A percentile compares a stretch with the other conserved stretches of the same genome.
Conservation (phyloP, 345 rosid genomes). For the Aegle marmelos region DNA sequence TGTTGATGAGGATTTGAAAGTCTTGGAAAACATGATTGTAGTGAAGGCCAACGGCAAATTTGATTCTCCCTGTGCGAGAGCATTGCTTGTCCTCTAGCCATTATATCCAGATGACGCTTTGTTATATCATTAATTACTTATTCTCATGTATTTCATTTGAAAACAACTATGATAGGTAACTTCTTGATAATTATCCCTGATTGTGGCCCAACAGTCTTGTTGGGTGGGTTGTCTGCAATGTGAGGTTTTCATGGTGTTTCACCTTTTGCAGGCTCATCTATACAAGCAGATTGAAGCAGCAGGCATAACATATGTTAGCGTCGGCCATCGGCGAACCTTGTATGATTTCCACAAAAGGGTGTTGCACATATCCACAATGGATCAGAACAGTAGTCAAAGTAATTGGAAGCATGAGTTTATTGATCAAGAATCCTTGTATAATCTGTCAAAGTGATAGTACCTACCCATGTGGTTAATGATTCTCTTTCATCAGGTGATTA, state of each 20-base stretch:
- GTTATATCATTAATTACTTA: background rate
- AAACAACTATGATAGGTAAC: background rate
- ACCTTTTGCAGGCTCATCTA: conserved; percentile 51
- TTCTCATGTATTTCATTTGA: background rate
- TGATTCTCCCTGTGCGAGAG: background rate
- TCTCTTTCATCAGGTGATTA: background rate
- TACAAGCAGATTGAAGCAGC: conserved; percentile 69
- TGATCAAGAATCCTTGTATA: conserved; percentile 22
- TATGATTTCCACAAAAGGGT: conserved; percentile 50
- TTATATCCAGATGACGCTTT: background rate
- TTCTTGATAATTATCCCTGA: background rate
- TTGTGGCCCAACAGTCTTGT: background rate
- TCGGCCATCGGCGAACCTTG: conserved; percentile 82
- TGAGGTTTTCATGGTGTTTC: background rate
- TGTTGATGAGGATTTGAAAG: background rate
- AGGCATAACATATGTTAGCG: conserved; percentile 77
- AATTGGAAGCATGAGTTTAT: conserved; percentile 58
- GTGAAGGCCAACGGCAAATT: background rate
- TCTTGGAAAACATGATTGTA: background rate
- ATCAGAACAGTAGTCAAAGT: conserved; percentile 30
- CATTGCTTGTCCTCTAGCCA: background rate
- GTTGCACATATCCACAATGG: conserved; percentile 55
- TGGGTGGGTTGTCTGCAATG: background rate
- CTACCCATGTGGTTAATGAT: background rate
- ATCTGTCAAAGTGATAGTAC: conserved; percentile 29